A percentile compares a stretch with the other conserved stretches of the same genome.
Evolutionary conservation across 305 asterid species (phyloP).

Genomic region (Fraxinus ornus): DNA sequence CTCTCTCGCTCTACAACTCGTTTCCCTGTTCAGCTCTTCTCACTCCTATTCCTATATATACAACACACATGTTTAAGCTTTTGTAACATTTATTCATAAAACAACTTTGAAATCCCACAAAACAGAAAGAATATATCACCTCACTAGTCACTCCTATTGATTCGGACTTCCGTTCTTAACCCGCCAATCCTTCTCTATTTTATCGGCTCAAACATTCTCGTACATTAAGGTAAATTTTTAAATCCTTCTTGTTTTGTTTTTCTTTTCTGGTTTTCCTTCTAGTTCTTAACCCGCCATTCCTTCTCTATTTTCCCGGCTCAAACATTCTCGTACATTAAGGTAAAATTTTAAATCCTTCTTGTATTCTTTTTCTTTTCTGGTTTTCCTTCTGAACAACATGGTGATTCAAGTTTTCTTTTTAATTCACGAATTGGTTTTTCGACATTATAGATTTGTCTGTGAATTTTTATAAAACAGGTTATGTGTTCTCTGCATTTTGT

Average conservation of each 20-base stretch:
- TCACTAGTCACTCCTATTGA: constrained; percentile 1
- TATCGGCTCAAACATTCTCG: constrained; percentile 10
- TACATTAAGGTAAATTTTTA: constrained; percentile 29
- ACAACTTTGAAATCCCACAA: constrained; percentile 5
- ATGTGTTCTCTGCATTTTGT: not conserved
- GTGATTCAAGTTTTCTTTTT: not conserved
- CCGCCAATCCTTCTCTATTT: constrained; percentile 21
- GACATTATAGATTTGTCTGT: not conserved
- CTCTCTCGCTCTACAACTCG: not conserved
- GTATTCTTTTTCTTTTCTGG: not conserved
- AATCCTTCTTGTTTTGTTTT: constrained; percentile 8
- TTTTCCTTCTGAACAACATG: not conserved
- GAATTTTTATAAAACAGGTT: not conserved
- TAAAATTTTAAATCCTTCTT: constrained; percentile 18
- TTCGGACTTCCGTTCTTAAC: constrained; percentile 13
- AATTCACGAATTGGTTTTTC: not conserved
- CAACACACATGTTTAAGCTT: not conserved
- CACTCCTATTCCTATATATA: constrained; percentile 26
- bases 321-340: constrained; percentile 27
- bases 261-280: not conserved
- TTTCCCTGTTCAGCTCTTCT: not conserved
- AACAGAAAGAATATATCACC: not conserved
- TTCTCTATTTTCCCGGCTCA: constrained; percentile 23
- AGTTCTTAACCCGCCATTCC: not conserved
- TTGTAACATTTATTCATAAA: constrained; percentile 1